Evolutionary conservation across 179 eudicot species (phyloP).

Genomic region (Monotropa hypopitys): DNA sequence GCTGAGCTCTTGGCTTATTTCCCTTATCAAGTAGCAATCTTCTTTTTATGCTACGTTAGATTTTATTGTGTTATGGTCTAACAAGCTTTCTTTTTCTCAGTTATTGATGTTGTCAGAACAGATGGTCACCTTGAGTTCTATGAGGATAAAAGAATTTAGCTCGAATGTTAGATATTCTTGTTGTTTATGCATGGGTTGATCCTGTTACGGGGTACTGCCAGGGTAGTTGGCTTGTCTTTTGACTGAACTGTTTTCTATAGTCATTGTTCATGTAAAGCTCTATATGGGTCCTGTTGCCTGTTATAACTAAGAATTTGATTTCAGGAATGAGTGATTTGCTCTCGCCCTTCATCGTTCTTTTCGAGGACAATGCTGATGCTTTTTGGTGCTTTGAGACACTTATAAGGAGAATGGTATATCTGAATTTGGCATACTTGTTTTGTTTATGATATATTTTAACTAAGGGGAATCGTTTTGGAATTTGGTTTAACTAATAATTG

Average conservation of each 20-base stretch:
- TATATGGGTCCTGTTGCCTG: not conserved
- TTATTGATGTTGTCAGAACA: slow-evolving; percentile 97
- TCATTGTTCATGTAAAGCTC: not conserved
- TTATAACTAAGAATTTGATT: slow-evolving; percentile 8
- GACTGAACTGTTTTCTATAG: not conserved
- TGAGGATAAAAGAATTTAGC: slow-evolving; percentile 84
- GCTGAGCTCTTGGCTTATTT: too few species aligned
- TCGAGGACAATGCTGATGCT: too few species aligned
- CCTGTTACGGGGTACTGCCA: slow-evolving; percentile 98
- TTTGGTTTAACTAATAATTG: not conserved
- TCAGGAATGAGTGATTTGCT: too few species aligned
- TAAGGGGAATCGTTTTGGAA: slow-evolving; percentile 3
- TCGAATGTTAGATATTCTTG: slow-evolving; percentile 98
- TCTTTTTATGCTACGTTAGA: not conserved
- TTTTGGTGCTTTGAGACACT: too few species aligned
- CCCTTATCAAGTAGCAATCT: not conserved
- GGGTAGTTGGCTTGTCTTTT: slow-evolving; percentile 37
- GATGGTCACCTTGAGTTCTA: slow-evolving; percentile 90
- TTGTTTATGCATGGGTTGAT: slow-evolving; percentile 99
- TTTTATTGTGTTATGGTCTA: not conserved
- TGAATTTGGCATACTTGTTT: too few species aligned
- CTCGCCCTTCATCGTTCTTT: too few species aligned
- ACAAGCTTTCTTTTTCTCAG: slow-evolving; percentile 27
- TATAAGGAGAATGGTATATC: slow-evolving; percentile 79
- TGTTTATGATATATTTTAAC: slow-evolving; percentile 16